Evolutionary conservation across 192 early-diverging fungal species (phyloP).

Genomic region (Rhizoclosmatium globosum): DNA sequence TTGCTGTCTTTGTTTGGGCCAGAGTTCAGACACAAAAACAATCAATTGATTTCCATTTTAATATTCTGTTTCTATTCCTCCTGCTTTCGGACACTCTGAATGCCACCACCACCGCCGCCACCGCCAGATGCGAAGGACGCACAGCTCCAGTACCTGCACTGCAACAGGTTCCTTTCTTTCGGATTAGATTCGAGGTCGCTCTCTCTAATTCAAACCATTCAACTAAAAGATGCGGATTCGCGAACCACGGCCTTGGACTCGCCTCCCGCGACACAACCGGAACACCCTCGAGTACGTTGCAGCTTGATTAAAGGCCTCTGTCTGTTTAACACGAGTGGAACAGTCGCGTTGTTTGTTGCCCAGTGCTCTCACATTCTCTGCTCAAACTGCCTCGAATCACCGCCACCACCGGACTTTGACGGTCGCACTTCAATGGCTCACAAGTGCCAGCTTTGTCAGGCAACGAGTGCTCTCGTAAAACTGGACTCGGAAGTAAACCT

Average conservation of each 20-base stretch:
- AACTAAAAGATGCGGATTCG: too few species aligned
- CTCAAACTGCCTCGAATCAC: constrained; percentile 1
- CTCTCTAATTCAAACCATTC: too few species aligned
- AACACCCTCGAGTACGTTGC: neutral
- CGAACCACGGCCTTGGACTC: neutral
- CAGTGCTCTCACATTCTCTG: constrained; percentile 31
- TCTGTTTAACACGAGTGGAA: too few species aligned
- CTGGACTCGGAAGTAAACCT: neutral
- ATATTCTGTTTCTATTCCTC: neutral
- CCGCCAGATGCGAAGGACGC: constrained; percentile 4
- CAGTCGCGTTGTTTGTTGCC: constrained; percentile 7
- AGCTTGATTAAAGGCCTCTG: too few species aligned
- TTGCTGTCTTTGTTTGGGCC: too few species aligned
- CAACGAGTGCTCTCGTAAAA: constrained; percentile 2
- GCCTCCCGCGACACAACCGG: neutral
- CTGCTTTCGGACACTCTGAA: neutral
- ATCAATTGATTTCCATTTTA: neutral
- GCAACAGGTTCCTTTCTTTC: neutral
- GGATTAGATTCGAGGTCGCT: too few species aligned
- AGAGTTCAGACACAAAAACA: too few species aligned
- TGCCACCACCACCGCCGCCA: neutral
- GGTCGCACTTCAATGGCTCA: neutral
- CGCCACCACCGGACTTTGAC: neutral
- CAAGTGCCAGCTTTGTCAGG: constrained; percentile 9
- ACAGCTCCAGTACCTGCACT: constrained; percentile 20